Conservation (phyloP, 1,284 basidiomycete species). For the Moesziomyces parantarcticus region DNA sequence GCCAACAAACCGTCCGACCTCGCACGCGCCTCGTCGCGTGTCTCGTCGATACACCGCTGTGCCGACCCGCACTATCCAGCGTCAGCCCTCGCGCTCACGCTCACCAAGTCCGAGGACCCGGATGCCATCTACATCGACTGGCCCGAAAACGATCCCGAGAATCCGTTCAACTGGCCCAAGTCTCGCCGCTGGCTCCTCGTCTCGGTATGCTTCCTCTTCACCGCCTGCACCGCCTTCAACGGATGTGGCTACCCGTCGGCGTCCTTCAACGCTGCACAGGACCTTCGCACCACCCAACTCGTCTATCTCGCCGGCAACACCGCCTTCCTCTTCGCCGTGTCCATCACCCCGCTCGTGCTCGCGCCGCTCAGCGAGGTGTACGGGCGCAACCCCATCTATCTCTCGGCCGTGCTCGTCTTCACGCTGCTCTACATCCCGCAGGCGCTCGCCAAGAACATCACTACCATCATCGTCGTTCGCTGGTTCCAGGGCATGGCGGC, state of each 20-base stretch:
- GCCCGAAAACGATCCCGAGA: constrained; percentile 43
- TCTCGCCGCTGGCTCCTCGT: constrained; percentile 39
- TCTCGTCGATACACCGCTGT: constrained; percentile 39
- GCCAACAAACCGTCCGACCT: constrained; percentile 24
- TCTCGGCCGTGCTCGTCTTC: constrained; percentile 35
- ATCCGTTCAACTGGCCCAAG: constrained; percentile 57
- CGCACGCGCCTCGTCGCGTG: constrained; percentile 37
- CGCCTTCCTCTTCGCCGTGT: constrained; percentile 47
- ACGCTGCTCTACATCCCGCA: constrained; percentile 59
- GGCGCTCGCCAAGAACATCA: constrained; percentile 59
- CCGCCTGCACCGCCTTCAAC: constrained; percentile 56
- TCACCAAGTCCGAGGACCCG: constrained; percentile 44
- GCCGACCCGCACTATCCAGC: constrained; percentile 36
- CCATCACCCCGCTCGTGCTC: constrained; percentile 51
- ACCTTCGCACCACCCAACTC: constrained; percentile 35
- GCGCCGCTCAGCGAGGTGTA: constrained; percentile 56
- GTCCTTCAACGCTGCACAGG: constrained; percentile 15
- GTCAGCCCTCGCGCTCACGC: constrained; percentile 37
- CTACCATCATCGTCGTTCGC: constrained; percentile 63
- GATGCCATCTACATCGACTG: constrained; percentile 55
- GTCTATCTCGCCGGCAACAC: constrained; percentile 49
- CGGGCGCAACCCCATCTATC: constrained; percentile 51
- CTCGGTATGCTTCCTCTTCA: constrained; percentile 47
- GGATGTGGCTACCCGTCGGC: constrained; percentile 49
- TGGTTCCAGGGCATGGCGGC: constrained; percentile 66